phyloP scores from a whole-genome alignment of 1,284 basidiomycete genomes.

The Vanrija pseudolonga region DNA sequence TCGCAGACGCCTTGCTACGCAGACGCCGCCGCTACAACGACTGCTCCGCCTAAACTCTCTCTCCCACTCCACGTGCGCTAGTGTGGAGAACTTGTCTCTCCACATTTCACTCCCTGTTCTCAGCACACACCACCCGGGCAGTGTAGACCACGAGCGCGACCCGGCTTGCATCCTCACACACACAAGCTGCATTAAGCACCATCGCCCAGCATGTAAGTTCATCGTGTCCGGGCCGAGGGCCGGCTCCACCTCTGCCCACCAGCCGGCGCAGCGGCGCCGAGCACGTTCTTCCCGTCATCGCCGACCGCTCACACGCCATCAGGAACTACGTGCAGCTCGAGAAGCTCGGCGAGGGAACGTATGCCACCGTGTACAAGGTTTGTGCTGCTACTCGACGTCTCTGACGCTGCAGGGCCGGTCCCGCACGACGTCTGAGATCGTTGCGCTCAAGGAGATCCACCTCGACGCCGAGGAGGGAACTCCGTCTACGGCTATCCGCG shows the following conservation, averaged over 20 bases:
- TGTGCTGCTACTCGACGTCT: background rate
- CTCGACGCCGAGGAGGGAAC: slow-evolving; percentile 98
- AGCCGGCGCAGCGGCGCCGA: too few species aligned
- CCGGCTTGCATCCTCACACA: background rate
- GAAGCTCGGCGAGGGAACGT: slow-evolving; percentile 63
- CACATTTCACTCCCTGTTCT: background rate
- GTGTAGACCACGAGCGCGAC: background rate
- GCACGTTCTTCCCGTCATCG: too few species aligned
- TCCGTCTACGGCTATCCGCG: slow-evolving; percentile 93
- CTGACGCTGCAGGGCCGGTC: slow-evolving; percentile 66
- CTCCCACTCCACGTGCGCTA: too few species aligned
- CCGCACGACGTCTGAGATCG: slow-evolving; percentile 66
- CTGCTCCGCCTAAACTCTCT: too few species aligned
- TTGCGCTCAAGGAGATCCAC: slow-evolving; percentile 96
- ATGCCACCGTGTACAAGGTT: slow-evolving; percentile 86
- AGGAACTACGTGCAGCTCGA: slow-evolving; percentile 65
- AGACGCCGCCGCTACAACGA: too few species aligned
- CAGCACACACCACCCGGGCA: background rate
- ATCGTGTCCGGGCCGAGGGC: too few species aligned
- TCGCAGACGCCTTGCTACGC: too few species aligned
- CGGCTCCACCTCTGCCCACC: too few species aligned
- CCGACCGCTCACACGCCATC: background rate
- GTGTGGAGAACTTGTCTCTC: background rate
- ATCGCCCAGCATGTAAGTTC: background rate
- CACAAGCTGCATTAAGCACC: too few species aligned